phyloP scores from a whole-genome alignment of 805 yeast species.

The Kazachstania psychrophila region DNA sequence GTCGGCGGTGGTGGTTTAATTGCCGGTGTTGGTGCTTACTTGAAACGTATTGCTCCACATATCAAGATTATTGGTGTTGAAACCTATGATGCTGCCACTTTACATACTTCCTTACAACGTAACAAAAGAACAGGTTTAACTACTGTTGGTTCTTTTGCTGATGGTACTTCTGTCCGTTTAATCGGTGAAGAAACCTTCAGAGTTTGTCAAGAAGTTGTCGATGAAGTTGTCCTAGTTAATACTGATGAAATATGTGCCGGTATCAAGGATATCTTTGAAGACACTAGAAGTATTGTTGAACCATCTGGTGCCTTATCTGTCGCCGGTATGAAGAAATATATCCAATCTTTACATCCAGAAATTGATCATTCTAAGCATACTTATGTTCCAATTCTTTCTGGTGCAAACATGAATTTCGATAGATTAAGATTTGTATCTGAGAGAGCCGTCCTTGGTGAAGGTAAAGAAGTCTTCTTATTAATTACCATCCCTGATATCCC shows the following conservation, averaged over 20 bases:
- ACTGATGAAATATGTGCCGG: conserved; percentile 97
- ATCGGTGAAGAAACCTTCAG: conserved; percentile 90
- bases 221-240: conserved; percentile 73
- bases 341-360: conserved; percentile 52
- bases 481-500: conserved; percentile 89
- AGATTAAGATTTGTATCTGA: conserved; percentile 92
- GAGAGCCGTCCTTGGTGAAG: conserved; percentile 97
- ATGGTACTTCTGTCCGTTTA: conserved; percentile 91
- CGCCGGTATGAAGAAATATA: conserved; percentile 85
- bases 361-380: conserved; percentile 60
- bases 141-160: conserved; percentile 94
- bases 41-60: conserved; percentile 96
- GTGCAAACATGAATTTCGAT: conserved; percentile 98
- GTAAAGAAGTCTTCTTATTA: conserved; percentile 85
- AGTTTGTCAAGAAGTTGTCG: conserved; percentile 68
- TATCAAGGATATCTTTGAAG: conserved; percentile 91
- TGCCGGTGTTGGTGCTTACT: conserved; percentile 82
- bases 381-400: conserved; percentile 80
- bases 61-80: conserved; percentile 93
- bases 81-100: conserved; percentile 91
- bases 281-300: conserved; percentile 86
- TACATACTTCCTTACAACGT: conserved; percentile 56
- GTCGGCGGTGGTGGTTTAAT: conserved; percentile 97
- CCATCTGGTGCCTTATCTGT: conserved; percentile 97
- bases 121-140: conserved; percentile 48